Conservation (phyloP, 106 monocot species). For the Phalaenopsis equestris region DNA sequence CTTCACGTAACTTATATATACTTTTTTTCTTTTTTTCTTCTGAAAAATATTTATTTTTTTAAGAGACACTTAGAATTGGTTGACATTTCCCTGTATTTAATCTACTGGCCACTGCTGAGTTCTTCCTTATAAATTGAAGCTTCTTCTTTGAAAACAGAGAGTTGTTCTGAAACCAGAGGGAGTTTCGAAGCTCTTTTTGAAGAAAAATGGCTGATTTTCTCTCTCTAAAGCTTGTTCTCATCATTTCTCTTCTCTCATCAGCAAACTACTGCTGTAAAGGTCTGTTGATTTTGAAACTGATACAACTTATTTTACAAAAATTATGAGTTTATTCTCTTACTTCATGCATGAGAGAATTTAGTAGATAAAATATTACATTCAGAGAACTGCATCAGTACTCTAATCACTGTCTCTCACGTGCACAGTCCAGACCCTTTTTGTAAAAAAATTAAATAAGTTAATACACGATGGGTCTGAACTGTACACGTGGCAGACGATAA, state of each 20-base stretch:
- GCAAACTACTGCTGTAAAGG: conserved; percentile 19
- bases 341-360: too few relatives aligned
- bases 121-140: background rate
- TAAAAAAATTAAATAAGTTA: too few relatives aligned
- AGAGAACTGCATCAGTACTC: too few relatives aligned
- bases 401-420: too few relatives aligned
- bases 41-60: background rate
- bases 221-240: conserved; percentile 6
- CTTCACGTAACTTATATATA: too few relatives aligned
- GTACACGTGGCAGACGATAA: too few relatives aligned
- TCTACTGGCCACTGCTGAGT: background rate
- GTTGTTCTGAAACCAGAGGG: background rate
- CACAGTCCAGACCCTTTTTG: too few relatives aligned
- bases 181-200: background rate
- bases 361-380: too few relatives aligned
- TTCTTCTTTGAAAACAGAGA: background rate
- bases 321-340: too few relatives aligned
- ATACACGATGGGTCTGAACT: too few relatives aligned
- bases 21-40: background rate
- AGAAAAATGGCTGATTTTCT: background rate
- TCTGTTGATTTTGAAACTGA: background rate
- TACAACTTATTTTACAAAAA: too few relatives aligned
- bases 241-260: conserved; percentile 10
- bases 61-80: background rate
- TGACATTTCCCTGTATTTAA: background rate